These are phyloP conservation scores for Lactifluus piperatus DNA, from an alignment of 768 basidiomycete species.

Conservation along the genomic window DNA sequence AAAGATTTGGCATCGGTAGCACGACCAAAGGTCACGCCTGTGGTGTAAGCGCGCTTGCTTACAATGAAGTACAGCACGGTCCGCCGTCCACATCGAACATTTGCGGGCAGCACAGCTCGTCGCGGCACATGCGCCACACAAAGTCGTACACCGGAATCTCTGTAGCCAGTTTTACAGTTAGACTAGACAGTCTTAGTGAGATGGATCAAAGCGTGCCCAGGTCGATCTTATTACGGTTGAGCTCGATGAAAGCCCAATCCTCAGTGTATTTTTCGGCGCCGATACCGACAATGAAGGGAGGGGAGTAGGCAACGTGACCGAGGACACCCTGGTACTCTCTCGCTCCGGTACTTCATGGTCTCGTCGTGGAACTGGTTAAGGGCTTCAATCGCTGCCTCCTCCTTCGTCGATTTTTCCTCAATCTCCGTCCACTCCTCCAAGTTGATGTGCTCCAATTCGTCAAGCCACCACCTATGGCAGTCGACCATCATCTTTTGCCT, in stretches of 20 bases:
- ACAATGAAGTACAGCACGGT: conserved; percentile 12
- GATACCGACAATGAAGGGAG: conserved; percentile 16
- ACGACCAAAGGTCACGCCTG: conserved; percentile 23
- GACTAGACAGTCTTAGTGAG: not conserved
- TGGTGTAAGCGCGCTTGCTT: conserved; percentile 23
- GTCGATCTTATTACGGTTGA: conserved; percentile 22
- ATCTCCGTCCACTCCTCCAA: not conserved
- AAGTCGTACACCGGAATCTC: not conserved
- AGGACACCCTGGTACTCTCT: not conserved
- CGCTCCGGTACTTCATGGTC: not conserved
- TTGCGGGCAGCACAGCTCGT: conserved; percentile 5
- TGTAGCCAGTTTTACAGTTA: conserved; percentile 3
- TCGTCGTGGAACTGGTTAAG: not conserved
- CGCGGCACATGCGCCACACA: not conserved
- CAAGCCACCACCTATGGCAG: not conserved
- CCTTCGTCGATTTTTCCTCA: not conserved
- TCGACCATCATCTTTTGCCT: not conserved
- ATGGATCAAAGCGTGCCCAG: conserved; percentile 1
- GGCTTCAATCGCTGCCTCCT: not conserved
- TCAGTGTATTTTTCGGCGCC: conserved; percentile 14
- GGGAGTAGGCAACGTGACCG: not conserved
- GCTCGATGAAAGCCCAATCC: conserved; percentile 25
- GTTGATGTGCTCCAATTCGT: not conserved
- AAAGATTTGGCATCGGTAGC: conserved; percentile 22
- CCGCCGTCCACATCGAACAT: conserved; percentile 18